Conservation (phyloP, 169 alveolate species). For the Fabrea salina region DNA sequence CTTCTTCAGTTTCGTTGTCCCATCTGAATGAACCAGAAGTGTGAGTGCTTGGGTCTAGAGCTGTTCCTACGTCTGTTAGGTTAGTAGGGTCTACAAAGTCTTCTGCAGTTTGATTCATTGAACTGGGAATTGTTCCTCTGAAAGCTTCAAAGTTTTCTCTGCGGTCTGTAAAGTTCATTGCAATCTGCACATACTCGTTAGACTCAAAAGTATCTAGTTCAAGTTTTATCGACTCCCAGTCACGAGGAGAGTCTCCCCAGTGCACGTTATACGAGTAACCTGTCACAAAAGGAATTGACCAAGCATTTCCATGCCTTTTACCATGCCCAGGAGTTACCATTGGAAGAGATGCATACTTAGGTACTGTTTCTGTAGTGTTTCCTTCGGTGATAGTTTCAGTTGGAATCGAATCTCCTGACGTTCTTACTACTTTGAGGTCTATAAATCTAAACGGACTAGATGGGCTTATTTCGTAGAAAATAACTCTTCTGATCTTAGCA, state of each 20-base stretch:
- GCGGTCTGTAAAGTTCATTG: conserved; percentile 21
- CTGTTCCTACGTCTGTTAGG: not conserved
- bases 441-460: not conserved
- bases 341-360: not conserved
- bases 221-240: not conserved
- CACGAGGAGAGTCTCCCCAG: conserved; percentile 32
- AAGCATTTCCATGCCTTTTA: not conserved
- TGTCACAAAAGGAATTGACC: conserved; percentile 21
- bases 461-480: not conserved
- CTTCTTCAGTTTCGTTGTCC: not conserved
- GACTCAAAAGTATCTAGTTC: not conserved
- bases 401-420: not conserved
- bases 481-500: not conserved
- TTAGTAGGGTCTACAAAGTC: not conserved
- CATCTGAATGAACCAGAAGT: conserved; percentile 2
- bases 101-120: not conserved
- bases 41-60: not conserved
- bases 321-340: conserved; percentile 22
- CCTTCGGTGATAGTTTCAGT: not conserved
- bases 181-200: not conserved
- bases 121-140: not conserved
- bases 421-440: not conserved
- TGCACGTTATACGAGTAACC: conserved; percentile 28
- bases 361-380: not conserved
- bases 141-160: not conserved